Conservation (phyloP, 1,139 yeast species). For the Magnusiomyces suaveolens region DNA sequence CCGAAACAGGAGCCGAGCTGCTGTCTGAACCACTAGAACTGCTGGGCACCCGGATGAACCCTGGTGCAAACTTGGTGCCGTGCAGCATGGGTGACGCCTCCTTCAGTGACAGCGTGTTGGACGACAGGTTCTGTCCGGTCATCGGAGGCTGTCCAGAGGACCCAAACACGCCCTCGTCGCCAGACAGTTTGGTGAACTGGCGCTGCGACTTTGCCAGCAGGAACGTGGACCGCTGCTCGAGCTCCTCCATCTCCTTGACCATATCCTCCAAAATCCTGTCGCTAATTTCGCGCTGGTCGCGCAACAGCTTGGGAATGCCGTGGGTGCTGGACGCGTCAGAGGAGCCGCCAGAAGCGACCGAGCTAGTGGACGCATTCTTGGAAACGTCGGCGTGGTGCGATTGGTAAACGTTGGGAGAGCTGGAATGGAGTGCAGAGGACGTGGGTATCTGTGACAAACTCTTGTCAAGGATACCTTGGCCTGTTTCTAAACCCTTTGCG, state of each 20-base stretch:
- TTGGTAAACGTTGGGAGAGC: background rate
- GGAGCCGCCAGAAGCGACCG: background rate
- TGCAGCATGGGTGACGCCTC: background rate
- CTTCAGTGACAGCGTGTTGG: background rate
- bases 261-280: slow-evolving; percentile 24
- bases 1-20: background rate
- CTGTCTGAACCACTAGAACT: background rate
- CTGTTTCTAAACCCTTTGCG: no score
- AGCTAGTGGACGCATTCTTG: background rate
- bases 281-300: slow-evolving; percentile 17
- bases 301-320: slow-evolving; percentile 8
- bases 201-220: slow-evolving; percentile 15
- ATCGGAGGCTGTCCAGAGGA: no score
- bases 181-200: slow-evolving; percentile 2
- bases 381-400: background rate
- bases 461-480: no score
- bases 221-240: slow-evolving; percentile 23
- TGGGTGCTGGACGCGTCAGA: background rate
- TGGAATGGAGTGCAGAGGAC: no score
- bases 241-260: slow-evolving; percentile 25
- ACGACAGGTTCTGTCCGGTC: no score
- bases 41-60: background rate
- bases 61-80: background rate
- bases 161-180: background rate
- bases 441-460: no score